phyloP scores from a whole-genome alignment of 1,284 basidiomycete species.

The Leccinum angustisporum region DNA sequence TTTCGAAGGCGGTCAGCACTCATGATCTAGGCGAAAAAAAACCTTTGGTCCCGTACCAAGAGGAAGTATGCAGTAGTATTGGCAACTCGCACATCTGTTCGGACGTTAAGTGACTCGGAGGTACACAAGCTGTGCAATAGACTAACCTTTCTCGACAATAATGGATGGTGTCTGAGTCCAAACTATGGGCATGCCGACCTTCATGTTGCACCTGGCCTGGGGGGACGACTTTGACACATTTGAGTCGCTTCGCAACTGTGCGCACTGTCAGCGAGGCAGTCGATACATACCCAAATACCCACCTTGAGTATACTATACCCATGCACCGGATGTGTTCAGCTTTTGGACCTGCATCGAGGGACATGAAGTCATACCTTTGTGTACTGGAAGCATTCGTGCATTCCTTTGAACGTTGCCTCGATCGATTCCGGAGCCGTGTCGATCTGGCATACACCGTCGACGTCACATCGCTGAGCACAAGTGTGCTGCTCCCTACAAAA shows the following conservation, averaged over 20 bases:
- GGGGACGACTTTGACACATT: constrained; percentile 47
- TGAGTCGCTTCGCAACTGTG: constrained; percentile 48
- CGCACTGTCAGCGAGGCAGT: neutral
- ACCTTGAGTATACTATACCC: too few relatives aligned
- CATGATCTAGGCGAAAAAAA: neutral
- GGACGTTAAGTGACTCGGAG: constrained; percentile 1
- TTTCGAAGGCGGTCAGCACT: neutral
- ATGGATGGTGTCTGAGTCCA: constrained; percentile 41
- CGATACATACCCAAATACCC: too few relatives aligned
- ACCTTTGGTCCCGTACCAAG: constrained; percentile 38
- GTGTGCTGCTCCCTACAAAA: constrained; percentile 41
- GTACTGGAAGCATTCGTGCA: constrained; percentile 45
- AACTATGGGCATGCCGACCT: constrained; percentile 49
- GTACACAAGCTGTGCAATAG: neutral
- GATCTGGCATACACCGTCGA: constrained; percentile 52
- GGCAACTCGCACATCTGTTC: constrained; percentile 50
- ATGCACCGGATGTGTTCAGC: too few relatives aligned
- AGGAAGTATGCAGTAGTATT: constrained; percentile 57
- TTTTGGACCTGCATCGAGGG: neutral
- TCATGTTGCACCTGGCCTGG: constrained; percentile 40
- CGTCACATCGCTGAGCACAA: constrained; percentile 44
- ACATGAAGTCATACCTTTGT: constrained; percentile 38
- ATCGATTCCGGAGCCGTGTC: constrained; percentile 54
- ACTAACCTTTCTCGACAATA: constrained; percentile 49
- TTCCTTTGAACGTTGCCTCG: constrained; percentile 51